Evolutionary conservation across 2,329 filamentous ascomycete species (phyloP).

Genomic region (Aspergillus transmontanensis): DNA sequence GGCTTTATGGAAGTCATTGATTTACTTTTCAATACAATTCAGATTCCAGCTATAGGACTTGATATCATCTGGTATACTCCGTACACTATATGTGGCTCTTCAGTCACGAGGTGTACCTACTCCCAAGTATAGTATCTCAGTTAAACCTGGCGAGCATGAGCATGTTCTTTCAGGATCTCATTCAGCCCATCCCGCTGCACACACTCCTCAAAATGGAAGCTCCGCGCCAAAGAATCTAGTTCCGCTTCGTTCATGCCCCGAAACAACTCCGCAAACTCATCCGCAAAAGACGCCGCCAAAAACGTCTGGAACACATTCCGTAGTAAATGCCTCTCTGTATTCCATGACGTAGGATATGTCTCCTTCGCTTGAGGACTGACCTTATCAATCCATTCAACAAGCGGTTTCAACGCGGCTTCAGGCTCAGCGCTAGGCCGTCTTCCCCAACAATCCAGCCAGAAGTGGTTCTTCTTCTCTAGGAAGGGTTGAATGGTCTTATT

Average conservation of each 20-base stretch:
- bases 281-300: slow-evolving; percentile 53
- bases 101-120: neutral
- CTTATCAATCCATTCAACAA: slow-evolving; percentile 50
- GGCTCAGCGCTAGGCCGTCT: slow-evolving; percentile 45
- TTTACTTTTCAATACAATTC: neutral
- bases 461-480: slow-evolving; percentile 57
- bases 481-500: slow-evolving; percentile 56
- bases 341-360: slow-evolving; percentile 54
- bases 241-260: slow-evolving; percentile 53
- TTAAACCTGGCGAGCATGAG: slow-evolving; percentile 18
- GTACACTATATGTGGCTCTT: neutral
- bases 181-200: slow-evolving; percentile 55
- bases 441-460: slow-evolving; percentile 61
- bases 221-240: slow-evolving; percentile 57
- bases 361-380: slow-evolving; percentile 45
- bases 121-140: neutral
- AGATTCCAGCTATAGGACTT: neutral
- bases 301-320: slow-evolving; percentile 52
- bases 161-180: slow-evolving; percentile 51
- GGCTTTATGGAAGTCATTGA: neutral
- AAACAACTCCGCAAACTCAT: slow-evolving; percentile 61
- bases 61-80: neutral
- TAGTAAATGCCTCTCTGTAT: slow-evolving; percentile 53
- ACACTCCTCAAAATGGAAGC: slow-evolving; percentile 59
- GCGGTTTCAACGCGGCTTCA: slow-evolving; percentile 46